Evolutionary conservation across 2,329 filamentous ascomycete genomes (phyloP).

Genomic region (Huntiella omanensis): DNA sequence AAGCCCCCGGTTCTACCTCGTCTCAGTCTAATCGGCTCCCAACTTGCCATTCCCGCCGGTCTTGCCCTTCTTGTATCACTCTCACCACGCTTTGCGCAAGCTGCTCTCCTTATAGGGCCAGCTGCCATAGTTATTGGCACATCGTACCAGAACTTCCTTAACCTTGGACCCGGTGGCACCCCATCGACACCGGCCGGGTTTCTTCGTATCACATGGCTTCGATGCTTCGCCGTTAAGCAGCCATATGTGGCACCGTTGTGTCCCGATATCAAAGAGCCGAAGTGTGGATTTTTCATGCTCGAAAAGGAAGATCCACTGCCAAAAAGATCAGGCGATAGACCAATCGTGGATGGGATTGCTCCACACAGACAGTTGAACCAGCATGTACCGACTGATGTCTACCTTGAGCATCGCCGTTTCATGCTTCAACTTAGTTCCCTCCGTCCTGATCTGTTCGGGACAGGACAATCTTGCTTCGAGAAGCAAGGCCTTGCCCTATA

Average conservation of each 20-base stretch:
- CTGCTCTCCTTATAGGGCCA: no score
- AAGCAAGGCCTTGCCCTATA: conserved; percentile 68
- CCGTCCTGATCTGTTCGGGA: conserved; percentile 31
- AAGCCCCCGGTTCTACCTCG: no score
- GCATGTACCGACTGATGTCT: conserved; percentile 32
- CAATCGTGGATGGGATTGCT: conserved; percentile 54
- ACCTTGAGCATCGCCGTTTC: conserved; percentile 32
- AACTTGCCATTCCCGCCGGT: background rate
- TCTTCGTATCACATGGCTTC: conserved; percentile 49
- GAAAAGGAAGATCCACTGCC: conserved; percentile 27
- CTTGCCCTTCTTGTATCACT: background rate
- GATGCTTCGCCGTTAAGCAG: no score
- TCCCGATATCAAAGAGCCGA: no score
- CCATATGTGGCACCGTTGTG: no score
- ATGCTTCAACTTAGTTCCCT: conserved; percentile 31
- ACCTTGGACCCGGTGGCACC: conserved; percentile 63
- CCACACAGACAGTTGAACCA: conserved; percentile 67
- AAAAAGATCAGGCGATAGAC: conserved; percentile 42
- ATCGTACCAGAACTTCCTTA: conserved; percentile 59
- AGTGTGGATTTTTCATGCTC: background rate
- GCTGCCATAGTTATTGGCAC: conserved; percentile 25
- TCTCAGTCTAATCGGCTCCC: no score
- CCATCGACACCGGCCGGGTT: conserved; percentile 58
- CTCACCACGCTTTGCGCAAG: no score
- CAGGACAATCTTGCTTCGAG: conserved; percentile 58